Percentiles rank a stretch among this genome's conserved stretches.
Conservation (phyloP, 345 rosid species). For the Eucalyptus erythrocorys region DNA sequence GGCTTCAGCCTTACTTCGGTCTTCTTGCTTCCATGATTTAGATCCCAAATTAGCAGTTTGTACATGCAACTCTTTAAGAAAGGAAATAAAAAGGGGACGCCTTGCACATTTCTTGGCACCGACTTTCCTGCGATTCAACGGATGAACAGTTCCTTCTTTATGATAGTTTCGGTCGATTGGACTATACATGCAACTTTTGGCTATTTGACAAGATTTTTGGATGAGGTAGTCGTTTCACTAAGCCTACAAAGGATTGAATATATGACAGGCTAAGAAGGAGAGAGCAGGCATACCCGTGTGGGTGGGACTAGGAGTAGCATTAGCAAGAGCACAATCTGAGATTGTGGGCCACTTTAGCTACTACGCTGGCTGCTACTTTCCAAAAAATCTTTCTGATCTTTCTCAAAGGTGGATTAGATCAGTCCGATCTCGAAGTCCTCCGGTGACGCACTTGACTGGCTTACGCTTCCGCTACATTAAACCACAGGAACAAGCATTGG, state of each 20-base stretch:
- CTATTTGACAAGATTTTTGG: constrained; percentile 12
- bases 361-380: too few species aligned
- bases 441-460: too few species aligned
- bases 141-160: background rate
- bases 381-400: too few species aligned
- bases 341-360: fast-evolving
- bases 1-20: background rate
- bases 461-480: too few species aligned
- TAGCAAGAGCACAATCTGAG: background rate
- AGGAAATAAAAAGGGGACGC: background rate
- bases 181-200: constrained; percentile 33
- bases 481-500: too few species aligned
- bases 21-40: background rate
- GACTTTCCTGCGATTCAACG: fast-evolving
- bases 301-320: background rate
- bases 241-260: background rate
- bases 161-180: constrained; percentile 10
- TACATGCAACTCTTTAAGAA: background rate
- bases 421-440: too few species aligned
- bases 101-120: background rate
- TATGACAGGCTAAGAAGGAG: background rate
- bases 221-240: constrained; percentile 23
- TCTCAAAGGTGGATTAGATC: too few species aligned
- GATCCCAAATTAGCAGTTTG: background rate
- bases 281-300: background rate